Percentiles rank a stretch among this genome's conserved stretches.
Evolutionary conservation across 768 basidiomycete genomes (phyloP).

Genomic region (Suillus lakei): DNA sequence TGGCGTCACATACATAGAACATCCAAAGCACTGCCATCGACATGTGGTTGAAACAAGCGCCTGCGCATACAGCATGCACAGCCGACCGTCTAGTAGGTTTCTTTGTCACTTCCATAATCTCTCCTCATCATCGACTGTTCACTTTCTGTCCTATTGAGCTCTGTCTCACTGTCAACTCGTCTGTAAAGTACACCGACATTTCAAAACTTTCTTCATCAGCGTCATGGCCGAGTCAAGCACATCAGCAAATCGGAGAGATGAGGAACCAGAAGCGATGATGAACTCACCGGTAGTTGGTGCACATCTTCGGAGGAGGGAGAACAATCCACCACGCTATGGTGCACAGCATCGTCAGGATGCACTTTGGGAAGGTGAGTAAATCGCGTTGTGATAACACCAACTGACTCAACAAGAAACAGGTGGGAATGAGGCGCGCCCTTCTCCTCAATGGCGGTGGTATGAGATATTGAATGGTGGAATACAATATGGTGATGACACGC

Average conservation of each 20-base stretch:
- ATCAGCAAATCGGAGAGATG: not conserved
- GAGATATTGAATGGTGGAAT: not conserved
- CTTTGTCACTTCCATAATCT: no score
- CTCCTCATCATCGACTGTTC: no score
- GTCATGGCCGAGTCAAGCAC: not conserved
- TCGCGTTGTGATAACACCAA: not conserved
- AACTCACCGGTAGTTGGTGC: not conserved
- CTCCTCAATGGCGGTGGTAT: not conserved
- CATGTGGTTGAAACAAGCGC: no score
- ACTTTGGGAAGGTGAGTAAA: slow-evolving; percentile 1
- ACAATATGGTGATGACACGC: not conserved
- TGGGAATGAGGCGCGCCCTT: not conserved
- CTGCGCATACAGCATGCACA: no score
- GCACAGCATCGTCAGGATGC: not conserved
- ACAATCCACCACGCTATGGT: not conserved
- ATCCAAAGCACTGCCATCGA: no score
- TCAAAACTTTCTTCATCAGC: no score
- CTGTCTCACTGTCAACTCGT: no score
- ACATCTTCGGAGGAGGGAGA: not conserved
- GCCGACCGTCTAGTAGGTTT: no score
- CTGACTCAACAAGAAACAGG: not conserved
- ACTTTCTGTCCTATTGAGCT: no score
- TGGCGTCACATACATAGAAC: no score
- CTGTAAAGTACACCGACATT: no score
- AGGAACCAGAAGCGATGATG: not conserved